These are phyloP conservation scores for Papiliotrema flavescens DNA, from an alignment of 1,284 basidiomycete species.

Conservation along the genomic window DNA sequence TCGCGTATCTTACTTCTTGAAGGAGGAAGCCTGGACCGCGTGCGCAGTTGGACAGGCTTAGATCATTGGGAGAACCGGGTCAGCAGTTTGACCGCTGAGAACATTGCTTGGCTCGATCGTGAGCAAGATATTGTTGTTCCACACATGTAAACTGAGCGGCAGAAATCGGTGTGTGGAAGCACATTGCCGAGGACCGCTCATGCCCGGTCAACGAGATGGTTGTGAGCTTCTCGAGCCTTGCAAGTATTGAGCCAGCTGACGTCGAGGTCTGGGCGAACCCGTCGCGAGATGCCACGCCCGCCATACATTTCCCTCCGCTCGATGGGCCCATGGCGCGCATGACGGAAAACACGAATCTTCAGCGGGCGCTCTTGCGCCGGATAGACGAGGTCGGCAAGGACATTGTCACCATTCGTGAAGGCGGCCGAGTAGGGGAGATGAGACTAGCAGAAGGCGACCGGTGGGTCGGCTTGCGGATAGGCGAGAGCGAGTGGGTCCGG, in stretches of 20 bases:
- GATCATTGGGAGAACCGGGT: slow-evolving; percentile 79
- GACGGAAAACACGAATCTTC: slow-evolving; percentile 87
- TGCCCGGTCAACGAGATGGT: slow-evolving; percentile 78
- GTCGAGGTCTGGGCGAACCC: slow-evolving; percentile 66
- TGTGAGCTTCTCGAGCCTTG: slow-evolving; percentile 50
- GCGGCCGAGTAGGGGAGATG: slow-evolving; percentile 39
- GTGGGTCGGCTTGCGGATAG: slow-evolving; percentile 43
- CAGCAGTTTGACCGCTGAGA: slow-evolving; percentile 80
- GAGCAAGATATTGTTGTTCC: slow-evolving; percentile 20
- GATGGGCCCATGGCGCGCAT: slow-evolving; percentile 64
- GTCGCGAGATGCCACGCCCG: slow-evolving; percentile 49
- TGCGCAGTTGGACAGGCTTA: slow-evolving; percentile 62
- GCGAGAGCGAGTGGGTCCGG: slow-evolving; percentile 38
- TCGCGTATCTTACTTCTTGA: slow-evolving; percentile 71
- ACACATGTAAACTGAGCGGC: not conserved
- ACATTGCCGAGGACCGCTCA: slow-evolving; percentile 69
- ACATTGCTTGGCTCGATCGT: slow-evolving; percentile 74
- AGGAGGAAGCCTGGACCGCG: slow-evolving; percentile 66
- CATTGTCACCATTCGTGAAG: slow-evolving; percentile 37
- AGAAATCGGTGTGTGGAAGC: slow-evolving; percentile 80
- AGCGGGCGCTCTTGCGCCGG: slow-evolving; percentile 67
- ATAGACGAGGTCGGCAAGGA: slow-evolving; percentile 32
- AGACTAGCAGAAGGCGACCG: slow-evolving; percentile 35
- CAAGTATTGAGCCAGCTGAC: not conserved
- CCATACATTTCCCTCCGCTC: slow-evolving; percentile 40